Evolutionary conservation across 23 red algal species (phyloP).

Genomic region (Agarophyton chilense): DNA sequence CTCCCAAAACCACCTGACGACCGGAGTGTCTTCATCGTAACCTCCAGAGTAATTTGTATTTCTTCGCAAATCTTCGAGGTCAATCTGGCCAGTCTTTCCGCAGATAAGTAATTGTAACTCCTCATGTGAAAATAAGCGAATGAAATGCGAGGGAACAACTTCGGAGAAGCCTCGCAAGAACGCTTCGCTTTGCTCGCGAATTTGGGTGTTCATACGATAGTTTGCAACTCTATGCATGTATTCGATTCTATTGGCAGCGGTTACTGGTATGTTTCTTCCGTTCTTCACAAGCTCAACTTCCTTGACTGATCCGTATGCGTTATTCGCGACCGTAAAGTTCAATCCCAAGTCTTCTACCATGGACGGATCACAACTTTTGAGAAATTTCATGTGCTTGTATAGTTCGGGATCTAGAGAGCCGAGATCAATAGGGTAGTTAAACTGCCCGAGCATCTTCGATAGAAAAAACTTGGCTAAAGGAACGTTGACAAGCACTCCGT

Average conservation of each 20-base stretch:
- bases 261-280: constrained; percentile 79
- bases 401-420: constrained; percentile 89
- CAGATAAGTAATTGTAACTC: constrained; percentile 93
- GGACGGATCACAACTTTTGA: constrained; percentile 66
- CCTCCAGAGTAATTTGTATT: constrained; percentile 91
- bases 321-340: constrained; percentile 91
- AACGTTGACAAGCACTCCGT: constrained; percentile 89
- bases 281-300: constrained; percentile 84
- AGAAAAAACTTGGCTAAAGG: constrained; percentile 91
- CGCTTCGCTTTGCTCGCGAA: constrained; percentile 78
- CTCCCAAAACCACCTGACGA: constrained; percentile 91
- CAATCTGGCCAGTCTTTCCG: constrained; percentile 74
- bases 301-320: constrained; percentile 74
- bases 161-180: constrained; percentile 86
- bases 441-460: constrained; percentile 81
- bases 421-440: constrained; percentile 86
- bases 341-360: constrained; percentile 82
- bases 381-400: constrained; percentile 90
- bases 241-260: constrained; percentile 88
- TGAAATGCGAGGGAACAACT: constrained; percentile 82
- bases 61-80: constrained; percentile 77
- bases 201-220: constrained; percentile 91
- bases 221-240: constrained; percentile 94
- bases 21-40: constrained; percentile 76
- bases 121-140: constrained; percentile 83